A percentile compares a stretch with the other conserved stretches of the same genome.
Conservation (phyloP, 2,329 filamentous ascomycete species). For the Aspergillus jensenii region DNA sequence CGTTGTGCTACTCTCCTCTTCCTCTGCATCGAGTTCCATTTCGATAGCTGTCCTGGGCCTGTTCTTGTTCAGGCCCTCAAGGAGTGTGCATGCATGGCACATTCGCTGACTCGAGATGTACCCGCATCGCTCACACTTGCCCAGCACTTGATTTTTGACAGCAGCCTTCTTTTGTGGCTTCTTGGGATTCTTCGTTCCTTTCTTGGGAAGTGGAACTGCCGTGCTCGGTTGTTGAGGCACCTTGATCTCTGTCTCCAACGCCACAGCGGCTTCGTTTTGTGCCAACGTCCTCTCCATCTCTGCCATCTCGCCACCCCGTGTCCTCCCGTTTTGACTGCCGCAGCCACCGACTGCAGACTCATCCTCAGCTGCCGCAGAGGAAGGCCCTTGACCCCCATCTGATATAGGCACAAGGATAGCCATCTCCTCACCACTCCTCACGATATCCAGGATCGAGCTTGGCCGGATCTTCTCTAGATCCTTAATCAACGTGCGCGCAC, state of each 20-base stretch:
- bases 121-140: constrained; percentile 82
- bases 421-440: constrained; percentile 95
- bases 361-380: constrained; percentile 44
- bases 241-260: constrained; percentile 67
- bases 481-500: constrained; percentile 88
- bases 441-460: constrained; percentile 92
- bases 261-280: constrained; percentile 60
- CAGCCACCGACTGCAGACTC: constrained; percentile 65
- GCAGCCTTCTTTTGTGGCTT: constrained; percentile 41
- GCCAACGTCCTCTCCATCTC: constrained; percentile 74
- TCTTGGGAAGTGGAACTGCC: constrained; percentile 19
- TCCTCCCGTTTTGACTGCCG: constrained; percentile 67
- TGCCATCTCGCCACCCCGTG: constrained; percentile 74
- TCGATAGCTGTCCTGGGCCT: constrained; percentile 49
- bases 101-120: constrained; percentile 94
- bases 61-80: constrained; percentile 86
- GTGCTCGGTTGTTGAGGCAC: constrained; percentile 14
- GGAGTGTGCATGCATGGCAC: constrained; percentile 88
- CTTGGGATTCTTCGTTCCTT: constrained; percentile 22
- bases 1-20: constrained; percentile 53
- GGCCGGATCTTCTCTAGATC: constrained; percentile 90
- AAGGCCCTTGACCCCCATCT: constrained; percentile 39
- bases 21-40: constrained; percentile 47
- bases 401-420: constrained; percentile 72
- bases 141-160: constrained; percentile 55